phyloP scores from a whole-genome alignment of 225 moss, liverwort and hornwort species.

The Sphagnum contortum region DNA sequence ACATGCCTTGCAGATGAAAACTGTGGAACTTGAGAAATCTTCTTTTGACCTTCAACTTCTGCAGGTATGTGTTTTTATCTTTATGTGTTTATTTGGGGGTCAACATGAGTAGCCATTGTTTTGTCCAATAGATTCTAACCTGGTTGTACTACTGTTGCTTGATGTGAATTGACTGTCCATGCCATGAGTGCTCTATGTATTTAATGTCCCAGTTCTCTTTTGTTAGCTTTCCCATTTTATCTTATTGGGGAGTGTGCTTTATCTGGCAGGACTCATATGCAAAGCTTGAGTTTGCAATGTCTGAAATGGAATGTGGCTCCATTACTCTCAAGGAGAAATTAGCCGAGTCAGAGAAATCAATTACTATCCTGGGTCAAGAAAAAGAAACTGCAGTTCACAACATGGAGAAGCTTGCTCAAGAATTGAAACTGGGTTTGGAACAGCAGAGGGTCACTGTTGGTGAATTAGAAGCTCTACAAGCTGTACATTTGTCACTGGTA shows the following conservation, averaged over 20 bases:
- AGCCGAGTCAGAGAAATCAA: conserved; percentile 42
- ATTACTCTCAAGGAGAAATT: conserved; percentile 44
- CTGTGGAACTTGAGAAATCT: conserved; percentile 74
- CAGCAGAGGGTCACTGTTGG: conserved; percentile 18
- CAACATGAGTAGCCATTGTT: no score
- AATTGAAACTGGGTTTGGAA: conserved; percentile 37
- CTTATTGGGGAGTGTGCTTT: no score
- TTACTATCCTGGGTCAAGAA: conserved; percentile 44
- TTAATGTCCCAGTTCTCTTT: not conserved
- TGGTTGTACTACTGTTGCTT: not conserved
- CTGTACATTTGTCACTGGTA: conserved; percentile 41
- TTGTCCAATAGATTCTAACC: not conserved
- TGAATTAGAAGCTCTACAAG: conserved; percentile 46
- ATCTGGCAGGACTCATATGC: conserved; percentile 51
- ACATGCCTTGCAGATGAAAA: conserved; percentile 72
- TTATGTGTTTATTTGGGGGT: not conserved
- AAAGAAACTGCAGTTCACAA: conserved; percentile 22
- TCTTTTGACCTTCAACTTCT: conserved; percentile 58
- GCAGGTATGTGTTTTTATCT: conserved; percentile 29
- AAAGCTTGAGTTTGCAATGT: conserved; percentile 74
- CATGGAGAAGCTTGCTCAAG: conserved; percentile 23
- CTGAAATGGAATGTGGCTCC: conserved; percentile 64
- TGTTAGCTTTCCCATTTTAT: not conserved
- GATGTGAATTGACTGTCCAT: not conserved
- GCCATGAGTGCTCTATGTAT: not conserved